A percentile compares a stretch with the other conserved stretches of the same genome.
These are phyloP conservation scores for Coprinopsis cinerea DNA, from an alignment of 768 basidiomycete species.

Conservation along the genomic window DNA sequence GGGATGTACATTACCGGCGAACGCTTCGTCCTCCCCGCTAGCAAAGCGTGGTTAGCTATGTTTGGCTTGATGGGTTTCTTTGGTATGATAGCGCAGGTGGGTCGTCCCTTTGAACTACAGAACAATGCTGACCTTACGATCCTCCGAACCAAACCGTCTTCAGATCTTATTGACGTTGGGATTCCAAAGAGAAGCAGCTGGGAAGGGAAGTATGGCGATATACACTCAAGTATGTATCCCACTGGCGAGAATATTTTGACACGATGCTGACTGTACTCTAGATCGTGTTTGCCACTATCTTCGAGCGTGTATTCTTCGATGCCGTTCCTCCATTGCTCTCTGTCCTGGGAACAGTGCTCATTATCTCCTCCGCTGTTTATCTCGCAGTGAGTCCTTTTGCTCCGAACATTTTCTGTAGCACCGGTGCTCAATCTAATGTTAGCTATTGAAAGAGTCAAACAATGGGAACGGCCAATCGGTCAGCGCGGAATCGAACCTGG, in stretches of 20 bases:
- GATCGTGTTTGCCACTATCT: constrained; percentile 1
- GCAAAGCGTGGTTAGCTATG: constrained; percentile 38
- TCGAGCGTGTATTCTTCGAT: constrained; percentile 1
- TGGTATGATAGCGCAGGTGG: constrained; percentile 48
- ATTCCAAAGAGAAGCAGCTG: constrained; percentile 19
- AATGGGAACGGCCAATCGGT: too few species aligned
- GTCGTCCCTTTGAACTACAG: too few species aligned
- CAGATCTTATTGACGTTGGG: constrained; percentile 15
- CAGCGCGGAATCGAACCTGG: too few species aligned
- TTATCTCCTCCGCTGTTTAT: background rate
- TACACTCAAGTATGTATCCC: background rate
- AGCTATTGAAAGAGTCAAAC: background rate
- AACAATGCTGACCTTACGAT: too few species aligned
- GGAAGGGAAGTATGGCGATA: constrained; percentile 1
- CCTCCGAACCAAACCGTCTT: background rate
- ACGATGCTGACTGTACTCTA: background rate
- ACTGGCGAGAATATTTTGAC: background rate
- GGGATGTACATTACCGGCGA: constrained; percentile 37
- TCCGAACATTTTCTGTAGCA: background rate
- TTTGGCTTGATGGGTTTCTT: constrained; percentile 46
- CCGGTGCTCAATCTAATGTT: background rate
- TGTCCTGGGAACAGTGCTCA: background rate
- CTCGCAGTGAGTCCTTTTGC: background rate
- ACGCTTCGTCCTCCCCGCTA: constrained; percentile 41
- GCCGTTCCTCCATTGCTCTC: background rate